Evolutionary conservation across 257 asterid genomes (phyloP), one percentile per base, ranked within the genome.

Genomic region (Solanum bukasovii): DNA sequence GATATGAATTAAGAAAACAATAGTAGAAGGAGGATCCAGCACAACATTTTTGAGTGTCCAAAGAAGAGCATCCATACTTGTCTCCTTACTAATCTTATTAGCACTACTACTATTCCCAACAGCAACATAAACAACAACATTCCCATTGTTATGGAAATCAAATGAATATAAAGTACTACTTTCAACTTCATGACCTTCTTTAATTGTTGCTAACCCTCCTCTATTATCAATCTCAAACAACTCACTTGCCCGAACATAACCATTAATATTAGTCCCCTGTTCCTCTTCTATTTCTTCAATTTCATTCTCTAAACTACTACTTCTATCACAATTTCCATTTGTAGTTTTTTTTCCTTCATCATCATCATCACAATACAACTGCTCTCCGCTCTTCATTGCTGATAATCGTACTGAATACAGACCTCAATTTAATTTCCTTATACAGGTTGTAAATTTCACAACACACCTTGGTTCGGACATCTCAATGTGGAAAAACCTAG

Each of bases 1-100:
- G 31, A 94, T 92, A 35, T 92, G 95, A 86, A 95, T 81, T 75
- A 95, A 94, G 88, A 91, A 92, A 37, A 95, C 90, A 27, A 93
- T 52, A 10, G 92, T 38, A 5, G 94, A 87, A 6, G 93, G 52
- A 1, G 91, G 52, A 74, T 74, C 83, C 20, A 11, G 1, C 31
- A 88, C 81, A 31, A 71, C 86, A 68, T 93, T 84, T 34, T 72
- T 67, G 18, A 95, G 83, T 1, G 98, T 86, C 98, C 98, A 95
- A 4, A 84, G 13, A 88, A 95, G 87, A 0, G 96, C 98, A 83
- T 92, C 96, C 95, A 94, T 94, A 89, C 94, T 89, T 9, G 90
- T 25, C 84, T 92, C 92, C 18, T 89, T 92, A 5, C 77, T 29
- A 7, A 42, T 63, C 77, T 85, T 85, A 38, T 72, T 37, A 14